Evolutionary conservation across 371 early-diverging fungal genomes (phyloP).

Genomic region (Mucor racemosus): DNA sequence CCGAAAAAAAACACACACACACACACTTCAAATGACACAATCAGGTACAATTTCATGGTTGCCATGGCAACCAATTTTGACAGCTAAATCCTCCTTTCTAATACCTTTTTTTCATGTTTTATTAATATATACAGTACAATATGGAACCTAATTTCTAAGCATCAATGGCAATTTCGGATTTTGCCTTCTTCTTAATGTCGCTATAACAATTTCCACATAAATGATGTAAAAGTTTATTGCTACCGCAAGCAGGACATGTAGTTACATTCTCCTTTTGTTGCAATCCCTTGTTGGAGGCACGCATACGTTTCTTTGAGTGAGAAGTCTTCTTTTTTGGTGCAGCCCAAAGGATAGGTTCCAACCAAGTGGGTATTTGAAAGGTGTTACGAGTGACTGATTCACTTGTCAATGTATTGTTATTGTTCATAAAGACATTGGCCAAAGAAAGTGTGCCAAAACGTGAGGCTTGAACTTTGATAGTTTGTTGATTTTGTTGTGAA

Average conservation of each 20-base stretch:
- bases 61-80: not conserved
- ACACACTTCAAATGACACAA: not conserved
- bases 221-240: conserved; percentile 75
- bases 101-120: conserved; percentile 6
- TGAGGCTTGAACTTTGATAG: conserved; percentile 13
- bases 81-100: conserved; percentile 3
- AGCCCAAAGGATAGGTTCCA: conserved; percentile 70
- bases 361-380: conserved; percentile 52
- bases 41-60: not conserved
- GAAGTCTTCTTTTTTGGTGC: conserved; percentile 90
- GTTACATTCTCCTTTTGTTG: conserved; percentile 75
- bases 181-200: conserved; percentile 59
- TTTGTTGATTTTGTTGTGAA: not conserved
- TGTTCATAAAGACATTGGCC: not conserved
- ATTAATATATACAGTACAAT: conserved; percentile 8
- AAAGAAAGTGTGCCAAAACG: conserved; percentile 26
- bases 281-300: conserved; percentile 80
- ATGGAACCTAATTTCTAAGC: not conserved
- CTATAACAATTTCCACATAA: conserved; percentile 78
- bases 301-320: conserved; percentile 86
- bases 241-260: conserved; percentile 77
- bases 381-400: conserved; percentile 23
- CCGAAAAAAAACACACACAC: too few relatives aligned
- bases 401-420: not conserved
- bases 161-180: conserved; percentile 14